phyloP scores from a whole-genome alignment of 2,329 filamentous ascomycete species.

The Juglanconis oblonga region DNA sequence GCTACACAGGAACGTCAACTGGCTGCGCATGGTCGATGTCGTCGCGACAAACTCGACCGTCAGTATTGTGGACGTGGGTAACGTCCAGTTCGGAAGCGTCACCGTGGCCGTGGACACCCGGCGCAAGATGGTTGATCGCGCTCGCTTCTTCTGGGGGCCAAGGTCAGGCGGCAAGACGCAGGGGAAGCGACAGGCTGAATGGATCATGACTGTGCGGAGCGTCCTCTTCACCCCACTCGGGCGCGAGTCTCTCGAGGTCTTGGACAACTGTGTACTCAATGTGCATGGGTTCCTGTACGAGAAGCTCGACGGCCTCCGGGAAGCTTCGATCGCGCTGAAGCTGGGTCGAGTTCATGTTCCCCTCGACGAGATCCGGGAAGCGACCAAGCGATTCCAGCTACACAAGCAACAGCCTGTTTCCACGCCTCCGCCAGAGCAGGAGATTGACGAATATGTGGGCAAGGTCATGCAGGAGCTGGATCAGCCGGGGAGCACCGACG shows the following conservation, averaged over 20 bases:
- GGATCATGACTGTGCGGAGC: slow-evolving; percentile 84
- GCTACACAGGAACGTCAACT: slow-evolving; percentile 81
- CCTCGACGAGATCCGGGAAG: slow-evolving; percentile 76
- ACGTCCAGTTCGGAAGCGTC: slow-evolving; percentile 78
- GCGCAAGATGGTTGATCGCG: slow-evolving; percentile 85
- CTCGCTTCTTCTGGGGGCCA: slow-evolving; percentile 81
- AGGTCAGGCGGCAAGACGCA: slow-evolving; percentile 52
- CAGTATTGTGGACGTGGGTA: slow-evolving; percentile 76
- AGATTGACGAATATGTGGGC: slow-evolving; percentile 62
- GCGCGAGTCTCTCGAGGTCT: slow-evolving; percentile 77
- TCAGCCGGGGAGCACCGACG: slow-evolving; percentile 60
- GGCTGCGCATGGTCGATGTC: slow-evolving; percentile 85
- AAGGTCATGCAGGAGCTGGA: slow-evolving; percentile 75
- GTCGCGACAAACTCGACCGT: slow-evolving; percentile 78
- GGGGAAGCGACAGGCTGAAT: slow-evolving; percentile 78
- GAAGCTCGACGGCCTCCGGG: slow-evolving; percentile 79
- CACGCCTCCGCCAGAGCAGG: slow-evolving; percentile 36
- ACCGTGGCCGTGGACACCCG: slow-evolving; percentile 88
- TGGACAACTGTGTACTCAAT: slow-evolving; percentile 86
- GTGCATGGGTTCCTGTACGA: slow-evolving; percentile 88
- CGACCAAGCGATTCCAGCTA: slow-evolving; percentile 54
- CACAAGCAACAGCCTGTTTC: slow-evolving; percentile 35
- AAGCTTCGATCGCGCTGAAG: slow-evolving; percentile 87
- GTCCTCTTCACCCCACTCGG: slow-evolving; percentile 86
- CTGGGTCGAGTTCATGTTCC: slow-evolving; percentile 87